Evolutionary conservation across 1,284 basidiomycete species (phyloP), one percentile per base, ranked within the genome.

Genomic region (Papiliotrema flavescens): DNA sequence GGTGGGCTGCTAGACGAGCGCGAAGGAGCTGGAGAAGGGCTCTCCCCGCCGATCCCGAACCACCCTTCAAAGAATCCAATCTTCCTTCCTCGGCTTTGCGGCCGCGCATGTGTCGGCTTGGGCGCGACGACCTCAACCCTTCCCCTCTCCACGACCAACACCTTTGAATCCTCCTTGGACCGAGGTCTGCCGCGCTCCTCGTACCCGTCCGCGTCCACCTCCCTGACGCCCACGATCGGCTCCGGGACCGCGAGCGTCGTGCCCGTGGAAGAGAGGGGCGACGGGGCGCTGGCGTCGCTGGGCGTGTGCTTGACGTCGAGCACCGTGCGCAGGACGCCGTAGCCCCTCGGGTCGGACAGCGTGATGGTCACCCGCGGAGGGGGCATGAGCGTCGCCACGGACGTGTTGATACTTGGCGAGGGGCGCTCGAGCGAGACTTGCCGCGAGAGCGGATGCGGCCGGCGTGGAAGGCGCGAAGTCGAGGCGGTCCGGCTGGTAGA

Each of bases 181-280:
- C 71, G 60, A 20, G 66, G 56, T 34, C 71, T 54, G 19, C 70
- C 70, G 19, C 69, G 55, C 35, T 67, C 61, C 45, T 56, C 56
- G 41, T 62, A 32, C 11, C 11, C 6, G 28, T 32, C 28, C 28
- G 28, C 5, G 28, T 11, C 28, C 28, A 32, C 61, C 19, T 32
- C 51, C 23, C 28, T 22, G 11, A 51, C 57, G 4, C 26, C 37
- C 13, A 51, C 53, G n/a, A 60, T 51, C 2, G 19, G 15, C 15
- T 56, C 51, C 36, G 23, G 41, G 17, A 17, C 26, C 14, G 32
- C 24, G 23, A 22, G 37, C 17, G 9, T 44, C 14, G 40, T 11
- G 14, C 34, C 11, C 23, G 26, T 43, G 32, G 43, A 15, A 8
- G 43, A 34, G 9, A n/a, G 3, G 34, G 19, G 40, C 17, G 40